Evolutionary conservation across 208 protist genomes (phyloP), one percentile per base, ranked within the genome.

Genomic region (Crithidia sp.): DNA sequence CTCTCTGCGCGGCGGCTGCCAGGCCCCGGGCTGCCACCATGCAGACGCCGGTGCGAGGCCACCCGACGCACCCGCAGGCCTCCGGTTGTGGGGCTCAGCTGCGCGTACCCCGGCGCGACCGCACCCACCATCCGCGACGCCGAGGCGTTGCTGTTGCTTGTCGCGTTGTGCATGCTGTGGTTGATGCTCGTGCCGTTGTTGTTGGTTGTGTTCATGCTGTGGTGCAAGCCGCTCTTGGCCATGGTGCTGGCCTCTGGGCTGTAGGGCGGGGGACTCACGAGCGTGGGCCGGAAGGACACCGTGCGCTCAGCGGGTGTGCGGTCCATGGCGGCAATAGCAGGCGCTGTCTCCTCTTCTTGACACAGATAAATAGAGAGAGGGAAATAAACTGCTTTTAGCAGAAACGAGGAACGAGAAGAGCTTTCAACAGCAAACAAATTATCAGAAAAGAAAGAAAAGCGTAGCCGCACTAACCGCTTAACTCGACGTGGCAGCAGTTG

Each of bases 1-100:
- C 19, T 70, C n/a, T 70, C 60, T 7, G 47, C 19, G 8, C 44
- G 4, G 43, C 37, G 12, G 43, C 39, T 71, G 13, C 45, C 57
- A 12, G 56, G 50, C 17, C 53, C 57, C 9, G 63, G 62, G 53
- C 54, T 64, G 54, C 40, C 58, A 4, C 47, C 53, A 4, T 54
- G 67, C 50, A 60, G 39, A 7, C 60, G 28, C 0, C 58, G 71
- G n/a, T 55, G 61, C 16, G 71, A 53, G 0, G 76, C 76, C 13
- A 80, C 81, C 2, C 67, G 76, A 2, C 76, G 81, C 39, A 71
- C 68, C 37, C 76, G 76, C 49, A 85, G 81, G 44, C 64, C 72
- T n/a, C 65, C 71, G n/a, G 74, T 63, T 9, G 49, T 60, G 2
- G 55, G 47, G 19, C 44, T 74, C n/a, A 59, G 57, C 39, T 37